These are phyloP conservation scores for Leptomonas pyrrhocoris DNA, from an alignment of 208 protist genomes.

Conservation along the genomic window DNA sequence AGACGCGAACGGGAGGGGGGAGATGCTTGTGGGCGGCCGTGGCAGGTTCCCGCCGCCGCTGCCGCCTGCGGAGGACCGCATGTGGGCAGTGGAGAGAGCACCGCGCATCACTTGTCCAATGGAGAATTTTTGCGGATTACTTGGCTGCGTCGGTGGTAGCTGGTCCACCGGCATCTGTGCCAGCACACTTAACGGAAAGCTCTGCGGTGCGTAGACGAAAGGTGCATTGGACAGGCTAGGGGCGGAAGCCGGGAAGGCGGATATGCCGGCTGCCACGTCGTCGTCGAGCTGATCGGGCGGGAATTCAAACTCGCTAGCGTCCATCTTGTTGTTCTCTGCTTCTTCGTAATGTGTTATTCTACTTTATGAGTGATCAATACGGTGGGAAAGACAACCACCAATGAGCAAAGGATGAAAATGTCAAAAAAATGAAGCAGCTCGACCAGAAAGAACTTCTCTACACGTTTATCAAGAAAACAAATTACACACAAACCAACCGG, in stretches of 20 bases:
- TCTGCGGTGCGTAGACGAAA: background rate
- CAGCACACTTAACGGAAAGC: conserved; percentile 54
- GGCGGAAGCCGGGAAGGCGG: conserved; percentile 9
- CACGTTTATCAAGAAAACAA: no score
- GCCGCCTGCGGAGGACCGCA: background rate
- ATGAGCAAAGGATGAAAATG: background rate
- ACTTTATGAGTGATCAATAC: background rate
- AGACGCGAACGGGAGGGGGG: conserved; percentile 15
- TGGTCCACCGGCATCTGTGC: conserved; percentile 69
- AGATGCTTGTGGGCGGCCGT: background rate
- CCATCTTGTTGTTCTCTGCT: conserved; percentile 17
- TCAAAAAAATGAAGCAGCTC: no score
- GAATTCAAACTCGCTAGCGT: conserved; percentile 86
- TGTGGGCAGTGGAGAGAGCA: conserved; percentile 27
- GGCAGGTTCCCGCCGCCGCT: background rate
- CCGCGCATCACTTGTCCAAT: conserved; percentile 66
- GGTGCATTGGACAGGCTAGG: conserved; percentile 7
- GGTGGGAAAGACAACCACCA: background rate
- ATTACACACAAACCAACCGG: no score
- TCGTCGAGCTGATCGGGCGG: conserved; percentile 62
- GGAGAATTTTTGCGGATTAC: conserved; percentile 47
- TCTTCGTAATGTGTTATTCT: background rate
- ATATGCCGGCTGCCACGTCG: conserved; percentile 23
- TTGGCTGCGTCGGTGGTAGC: conserved; percentile 72
- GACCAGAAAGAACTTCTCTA: no score